phyloP scores from a whole-genome alignment of 2,329 filamentous ascomycete species.

The Cladophialophora yegresii region DNA sequence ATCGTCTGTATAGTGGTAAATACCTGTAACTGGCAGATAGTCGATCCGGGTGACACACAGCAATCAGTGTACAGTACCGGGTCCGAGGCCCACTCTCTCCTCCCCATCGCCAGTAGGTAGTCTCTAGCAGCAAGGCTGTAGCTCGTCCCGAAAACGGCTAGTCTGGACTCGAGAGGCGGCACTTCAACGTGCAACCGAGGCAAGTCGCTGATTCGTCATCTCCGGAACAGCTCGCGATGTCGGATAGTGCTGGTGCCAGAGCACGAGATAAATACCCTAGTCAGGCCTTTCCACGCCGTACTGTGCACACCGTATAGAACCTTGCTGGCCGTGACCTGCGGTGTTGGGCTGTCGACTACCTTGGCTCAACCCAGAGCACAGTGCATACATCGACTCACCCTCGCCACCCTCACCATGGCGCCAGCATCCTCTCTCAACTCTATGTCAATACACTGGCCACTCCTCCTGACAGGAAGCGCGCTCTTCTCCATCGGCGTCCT shows the following conservation, averaged over 20 bases:
- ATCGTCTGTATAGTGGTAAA: not conserved
- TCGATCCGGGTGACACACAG: not conserved
- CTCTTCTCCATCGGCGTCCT: conserved; percentile 27
- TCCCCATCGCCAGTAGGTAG: not conserved
- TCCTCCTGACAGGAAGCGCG: conserved; percentile 12
- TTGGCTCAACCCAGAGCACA: not conserved
- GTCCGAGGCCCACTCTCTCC: no score
- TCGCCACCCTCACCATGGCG: not conserved
- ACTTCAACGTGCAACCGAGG: conserved; percentile 6
- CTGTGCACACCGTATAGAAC: not conserved
- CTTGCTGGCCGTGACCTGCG: not conserved
- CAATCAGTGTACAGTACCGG: no score
- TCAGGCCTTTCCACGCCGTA: not conserved
- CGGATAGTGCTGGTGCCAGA: not conserved
- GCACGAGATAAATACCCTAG: not conserved
- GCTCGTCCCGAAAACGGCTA: not conserved
- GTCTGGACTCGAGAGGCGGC: not conserved
- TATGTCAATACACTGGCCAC: conserved; percentile 13
- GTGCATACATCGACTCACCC: not conserved
- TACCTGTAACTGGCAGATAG: not conserved
- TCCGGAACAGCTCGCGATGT: conserved; percentile 1
- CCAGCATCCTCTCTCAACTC: conserved; percentile 4
- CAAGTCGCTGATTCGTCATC: conserved; percentile 15
- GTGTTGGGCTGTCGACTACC: not conserved
- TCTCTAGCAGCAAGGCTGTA: not conserved